Evolutionary conservation across 2,329 filamentous ascomycete species (phyloP).

Genomic region (Phyllosticta paracitricarpa): DNA sequence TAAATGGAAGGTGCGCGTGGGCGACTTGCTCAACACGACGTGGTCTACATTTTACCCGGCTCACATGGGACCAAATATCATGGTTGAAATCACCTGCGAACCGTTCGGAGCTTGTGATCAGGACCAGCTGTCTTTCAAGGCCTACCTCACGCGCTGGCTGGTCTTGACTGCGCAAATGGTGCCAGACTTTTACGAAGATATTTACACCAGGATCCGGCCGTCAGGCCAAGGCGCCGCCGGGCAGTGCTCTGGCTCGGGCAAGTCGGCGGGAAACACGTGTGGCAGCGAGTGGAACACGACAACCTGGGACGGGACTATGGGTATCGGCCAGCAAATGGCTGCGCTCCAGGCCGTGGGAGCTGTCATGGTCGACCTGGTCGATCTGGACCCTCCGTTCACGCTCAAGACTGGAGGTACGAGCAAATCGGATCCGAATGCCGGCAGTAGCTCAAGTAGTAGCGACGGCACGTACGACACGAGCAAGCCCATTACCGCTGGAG

Average conservation of each 20-base stretch:
- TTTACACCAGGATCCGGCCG: constrained; percentile 48
- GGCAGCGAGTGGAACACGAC: constrained; percentile 52
- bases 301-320: constrained; percentile 40
- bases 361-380: constrained; percentile 31
- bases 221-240: constrained; percentile 51
- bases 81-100: constrained; percentile 61
- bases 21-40: constrained; percentile 40
- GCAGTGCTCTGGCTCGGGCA: constrained; percentile 53
- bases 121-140: constrained; percentile 67
- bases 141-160: constrained; percentile 58
- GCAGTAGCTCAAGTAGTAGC: constrained; percentile 7
- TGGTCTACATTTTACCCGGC: constrained; percentile 42
- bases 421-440: constrained; percentile 32
- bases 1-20: constrained; percentile 46
- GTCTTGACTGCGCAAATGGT: constrained; percentile 51
- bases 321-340: constrained; percentile 45
- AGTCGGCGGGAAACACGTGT: constrained; percentile 43
- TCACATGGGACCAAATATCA: constrained; percentile 47
- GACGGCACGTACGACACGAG: constrained; percentile 13
- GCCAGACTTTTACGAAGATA: constrained; percentile 45
- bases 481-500: constrained; percentile 24
- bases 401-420: constrained; percentile 43
- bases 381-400: constrained; percentile 33
- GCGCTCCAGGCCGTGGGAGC: constrained; percentile 38
- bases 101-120: constrained; percentile 49